Conservation (phyloP, 2,329 filamentous ascomycete genomes). For the Emmonsia crescens region DNA sequence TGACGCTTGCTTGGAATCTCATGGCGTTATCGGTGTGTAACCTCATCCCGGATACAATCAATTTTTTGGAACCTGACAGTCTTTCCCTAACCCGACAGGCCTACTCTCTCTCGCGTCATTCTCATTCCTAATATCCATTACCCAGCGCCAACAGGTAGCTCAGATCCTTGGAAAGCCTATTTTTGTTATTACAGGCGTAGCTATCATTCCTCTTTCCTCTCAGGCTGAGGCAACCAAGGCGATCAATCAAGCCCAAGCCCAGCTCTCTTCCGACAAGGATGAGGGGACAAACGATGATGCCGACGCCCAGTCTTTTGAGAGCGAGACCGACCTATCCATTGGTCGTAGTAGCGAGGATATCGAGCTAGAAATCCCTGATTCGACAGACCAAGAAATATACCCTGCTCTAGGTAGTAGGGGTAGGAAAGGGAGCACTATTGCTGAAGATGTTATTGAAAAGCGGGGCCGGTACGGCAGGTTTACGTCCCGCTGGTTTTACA, state of each 20-base stretch:
- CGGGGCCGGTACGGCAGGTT: constrained; percentile 81
- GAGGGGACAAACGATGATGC: constrained; percentile 32
- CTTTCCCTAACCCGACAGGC: constrained; percentile 42
- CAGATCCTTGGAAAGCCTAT: constrained; percentile 71
- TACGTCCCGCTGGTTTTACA: constrained; percentile 83
- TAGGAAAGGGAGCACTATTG: constrained; percentile 51
- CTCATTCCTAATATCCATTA: constrained; percentile 80
- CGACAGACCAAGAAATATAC: constrained; percentile 18
- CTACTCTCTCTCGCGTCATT: constrained; percentile 70
- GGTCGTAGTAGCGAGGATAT: constrained; percentile 1
- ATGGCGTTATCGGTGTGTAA: constrained; percentile 47
- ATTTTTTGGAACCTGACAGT: background rate
- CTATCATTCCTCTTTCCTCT: constrained; percentile 76
- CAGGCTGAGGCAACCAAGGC: constrained; percentile 62
- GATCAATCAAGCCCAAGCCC: constrained; percentile 37
- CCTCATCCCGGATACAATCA: background rate
- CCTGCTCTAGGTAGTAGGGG: constrained; percentile 24
- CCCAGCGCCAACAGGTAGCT: constrained; percentile 75
- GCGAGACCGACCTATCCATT: constrained; percentile 10
- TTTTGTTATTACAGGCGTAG: constrained; percentile 80
- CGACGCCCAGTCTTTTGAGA: constrained; percentile 19
- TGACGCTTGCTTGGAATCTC: constrained; percentile 35
- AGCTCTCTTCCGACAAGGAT: constrained; percentile 8
- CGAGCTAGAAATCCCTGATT: constrained; percentile 19
- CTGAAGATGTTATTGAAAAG: constrained; percentile 75